These are phyloP conservation scores for Globisporangium acanthophoron DNA, from an alignment of 352 stramenopile genomes.

Conservation along the genomic window DNA sequence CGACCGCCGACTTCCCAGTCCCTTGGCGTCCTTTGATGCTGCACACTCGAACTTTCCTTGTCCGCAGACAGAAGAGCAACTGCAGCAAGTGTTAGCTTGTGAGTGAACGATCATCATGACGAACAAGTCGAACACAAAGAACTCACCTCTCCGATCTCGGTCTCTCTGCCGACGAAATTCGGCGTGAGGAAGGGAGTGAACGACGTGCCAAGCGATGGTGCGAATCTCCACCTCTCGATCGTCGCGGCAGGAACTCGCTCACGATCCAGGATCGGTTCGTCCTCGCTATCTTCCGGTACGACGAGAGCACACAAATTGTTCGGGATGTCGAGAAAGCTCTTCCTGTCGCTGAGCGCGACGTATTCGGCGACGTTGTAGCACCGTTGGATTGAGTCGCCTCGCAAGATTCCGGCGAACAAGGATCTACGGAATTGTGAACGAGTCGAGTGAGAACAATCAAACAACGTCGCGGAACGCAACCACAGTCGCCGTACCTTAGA, in stretches of 20 bases:
- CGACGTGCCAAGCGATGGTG: slow-evolving; percentile 31
- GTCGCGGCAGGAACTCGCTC: slow-evolving; percentile 4
- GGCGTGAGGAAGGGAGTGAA: slow-evolving; percentile 55
- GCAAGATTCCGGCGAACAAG: slow-evolving; percentile 41
- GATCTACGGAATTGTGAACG: slow-evolving; percentile 22
- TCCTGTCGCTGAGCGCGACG: slow-evolving; percentile 36
- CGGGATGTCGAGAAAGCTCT: slow-evolving; percentile 16
- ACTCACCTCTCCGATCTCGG: slow-evolving; percentile 37
- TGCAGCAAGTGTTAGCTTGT: slow-evolving; percentile 9
- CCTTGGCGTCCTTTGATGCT: slow-evolving; percentile 36
- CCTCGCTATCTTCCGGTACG: slow-evolving; percentile 1
- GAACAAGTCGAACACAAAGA: not conserved
- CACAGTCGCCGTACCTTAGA: slow-evolving; percentile 26
- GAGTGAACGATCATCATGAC: not conserved
- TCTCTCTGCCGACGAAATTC: slow-evolving; percentile 47
- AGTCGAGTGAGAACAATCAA: not conserved
- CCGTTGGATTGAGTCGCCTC: slow-evolving; percentile 34
- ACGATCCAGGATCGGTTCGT: slow-evolving; percentile 19
- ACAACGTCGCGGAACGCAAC: not conserved
- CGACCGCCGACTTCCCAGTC: slow-evolving; percentile 58
- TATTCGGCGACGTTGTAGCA: slow-evolving; percentile 29
- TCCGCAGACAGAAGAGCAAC: slow-evolving; percentile 21
- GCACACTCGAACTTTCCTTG: slow-evolving; percentile 40
- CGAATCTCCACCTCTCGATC: slow-evolving; percentile 15
- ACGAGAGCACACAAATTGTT: slow-evolving; percentile 34